Conservation (phyloP, 2,329 filamentous ascomycete species). For the Colletotrichum sp. region DNA sequence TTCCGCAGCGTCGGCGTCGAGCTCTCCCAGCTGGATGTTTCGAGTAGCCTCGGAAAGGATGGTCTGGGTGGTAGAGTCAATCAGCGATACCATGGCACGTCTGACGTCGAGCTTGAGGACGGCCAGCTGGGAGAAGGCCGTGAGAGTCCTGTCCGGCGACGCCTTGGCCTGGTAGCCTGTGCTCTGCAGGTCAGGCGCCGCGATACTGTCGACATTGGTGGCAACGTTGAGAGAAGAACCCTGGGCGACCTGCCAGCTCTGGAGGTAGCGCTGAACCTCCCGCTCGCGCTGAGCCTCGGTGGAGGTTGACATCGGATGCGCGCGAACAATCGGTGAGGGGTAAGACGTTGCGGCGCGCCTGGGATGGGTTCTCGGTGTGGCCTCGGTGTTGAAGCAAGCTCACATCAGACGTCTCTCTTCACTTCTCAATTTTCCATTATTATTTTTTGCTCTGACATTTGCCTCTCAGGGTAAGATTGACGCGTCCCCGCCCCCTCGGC, state of each 20-base stretch:
- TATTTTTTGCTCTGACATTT: neutral
- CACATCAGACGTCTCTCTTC: neutral
- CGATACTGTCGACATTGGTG: slow-evolving; percentile 34
- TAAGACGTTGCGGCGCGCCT: neutral
- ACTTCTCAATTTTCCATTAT: neutral
- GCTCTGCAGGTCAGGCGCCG: slow-evolving; percentile 28
- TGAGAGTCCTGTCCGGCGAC: slow-evolving; percentile 43
- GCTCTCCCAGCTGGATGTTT: slow-evolving; percentile 42
- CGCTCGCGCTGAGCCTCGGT: slow-evolving; percentile 31
- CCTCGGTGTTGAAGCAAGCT: neutral
- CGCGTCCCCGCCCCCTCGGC: neutral
- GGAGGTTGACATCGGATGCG: slow-evolving; percentile 2
- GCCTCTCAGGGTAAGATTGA: neutral
- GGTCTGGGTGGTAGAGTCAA: slow-evolving; percentile 50
- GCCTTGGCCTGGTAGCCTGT: slow-evolving; percentile 35
- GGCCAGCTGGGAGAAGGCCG: slow-evolving; percentile 55
- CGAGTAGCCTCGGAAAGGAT: slow-evolving; percentile 58
- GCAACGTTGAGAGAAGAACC: slow-evolving; percentile 35
- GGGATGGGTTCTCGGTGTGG: neutral
- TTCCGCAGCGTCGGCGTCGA: slow-evolving; percentile 18
- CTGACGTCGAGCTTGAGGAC: slow-evolving; percentile 51
- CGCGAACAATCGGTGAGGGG: neutral
- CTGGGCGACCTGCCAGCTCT: slow-evolving; percentile 36
- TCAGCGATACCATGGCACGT: slow-evolving; percentile 54
- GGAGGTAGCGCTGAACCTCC: slow-evolving; percentile 34